These are phyloP conservation scores for Phyllosticta citriasiana DNA, from an alignment of 2,329 filamentous ascomycete species.

Conservation along the genomic window DNA sequence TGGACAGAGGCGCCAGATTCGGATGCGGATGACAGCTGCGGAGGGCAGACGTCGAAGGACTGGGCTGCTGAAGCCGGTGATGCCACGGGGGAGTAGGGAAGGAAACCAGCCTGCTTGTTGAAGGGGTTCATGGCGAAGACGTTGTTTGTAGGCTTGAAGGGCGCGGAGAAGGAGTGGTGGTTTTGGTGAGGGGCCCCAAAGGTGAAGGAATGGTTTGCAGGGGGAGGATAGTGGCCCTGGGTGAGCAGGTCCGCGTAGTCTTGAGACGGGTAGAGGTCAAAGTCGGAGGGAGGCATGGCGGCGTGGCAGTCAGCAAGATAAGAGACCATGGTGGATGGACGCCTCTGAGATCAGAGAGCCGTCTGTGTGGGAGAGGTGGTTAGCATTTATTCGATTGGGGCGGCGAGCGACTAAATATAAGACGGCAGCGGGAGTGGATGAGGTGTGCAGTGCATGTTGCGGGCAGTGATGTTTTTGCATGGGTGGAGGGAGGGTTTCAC, in stretches of 20 bases:
- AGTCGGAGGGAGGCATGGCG: slow-evolving; percentile 26
- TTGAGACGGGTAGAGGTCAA: slow-evolving; percentile 27
- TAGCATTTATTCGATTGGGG: slow-evolving; percentile 9
- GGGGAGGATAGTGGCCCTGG: slow-evolving; percentile 20
- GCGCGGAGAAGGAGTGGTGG: slow-evolving; percentile 24
- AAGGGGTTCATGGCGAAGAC: slow-evolving; percentile 8
- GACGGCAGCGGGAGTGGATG: slow-evolving; percentile 2
- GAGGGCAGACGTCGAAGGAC: slow-evolving; percentile 38
- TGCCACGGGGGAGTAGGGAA: slow-evolving; percentile 28
- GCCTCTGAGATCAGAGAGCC: not conserved
- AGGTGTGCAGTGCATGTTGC: slow-evolving; percentile 4
- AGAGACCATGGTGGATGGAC: slow-evolving; percentile 21
- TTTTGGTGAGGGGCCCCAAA: slow-evolving; percentile 24
- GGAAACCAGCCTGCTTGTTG: slow-evolving; percentile 23
- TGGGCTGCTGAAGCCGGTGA: slow-evolving; percentile 36
- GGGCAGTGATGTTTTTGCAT: slow-evolving; percentile 3
- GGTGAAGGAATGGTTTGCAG: slow-evolving; percentile 23
- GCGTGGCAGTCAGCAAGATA: slow-evolving; percentile 21
- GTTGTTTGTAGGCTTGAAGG: slow-evolving; percentile 23
- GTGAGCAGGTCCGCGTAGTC: slow-evolving; percentile 21
- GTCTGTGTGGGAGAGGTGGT: not conserved
- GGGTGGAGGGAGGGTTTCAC: not conserved
- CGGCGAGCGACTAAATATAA: slow-evolving; percentile 11
- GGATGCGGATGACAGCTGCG: slow-evolving; percentile 38
- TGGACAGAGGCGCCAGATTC: slow-evolving; percentile 40